These are phyloP conservation scores for Suillus lakei DNA, from an alignment of 768 basidiomycete genomes.

Conservation along the genomic window DNA sequence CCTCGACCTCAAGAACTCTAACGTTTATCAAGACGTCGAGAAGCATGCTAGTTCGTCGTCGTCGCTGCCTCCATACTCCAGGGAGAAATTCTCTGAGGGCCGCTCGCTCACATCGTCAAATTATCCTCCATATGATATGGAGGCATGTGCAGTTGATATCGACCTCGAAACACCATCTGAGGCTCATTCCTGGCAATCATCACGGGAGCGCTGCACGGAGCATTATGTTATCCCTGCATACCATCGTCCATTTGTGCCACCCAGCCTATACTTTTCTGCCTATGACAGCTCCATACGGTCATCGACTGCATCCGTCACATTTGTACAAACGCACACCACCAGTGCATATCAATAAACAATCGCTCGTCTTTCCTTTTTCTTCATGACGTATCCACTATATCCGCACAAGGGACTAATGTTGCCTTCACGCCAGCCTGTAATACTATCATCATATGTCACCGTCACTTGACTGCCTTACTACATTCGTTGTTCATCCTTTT, in stretches of 20 bases:
- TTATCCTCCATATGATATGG: background rate
- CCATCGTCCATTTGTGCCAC: slow-evolving; percentile 2
- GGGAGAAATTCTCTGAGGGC: background rate
- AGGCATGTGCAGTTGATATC: background rate
- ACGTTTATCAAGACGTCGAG: background rate
- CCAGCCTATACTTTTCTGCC: slow-evolving; percentile 2
- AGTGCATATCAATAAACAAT: background rate
- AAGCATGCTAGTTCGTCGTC: no score
- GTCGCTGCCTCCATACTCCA: background rate
- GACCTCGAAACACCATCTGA: background rate
- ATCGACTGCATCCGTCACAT: background rate
- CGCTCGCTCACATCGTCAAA: background rate
- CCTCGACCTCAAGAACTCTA: background rate
- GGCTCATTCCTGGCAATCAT: background rate
- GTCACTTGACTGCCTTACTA: background rate
- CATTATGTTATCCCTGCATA: background rate
- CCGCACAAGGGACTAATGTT: background rate
- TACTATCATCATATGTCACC: background rate
- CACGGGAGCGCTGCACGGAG: background rate
- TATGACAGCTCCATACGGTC: background rate
- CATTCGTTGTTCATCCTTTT: background rate
- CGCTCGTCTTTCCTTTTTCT: background rate
- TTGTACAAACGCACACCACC: background rate
- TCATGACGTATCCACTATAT: background rate
- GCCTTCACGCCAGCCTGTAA: background rate